A percentile compares a stretch with the other conserved stretches of the same genome.
phyloP scores from a whole-genome alignment of 768 basidiomycete species.

The Leucocoprinus leucothites region DNA sequence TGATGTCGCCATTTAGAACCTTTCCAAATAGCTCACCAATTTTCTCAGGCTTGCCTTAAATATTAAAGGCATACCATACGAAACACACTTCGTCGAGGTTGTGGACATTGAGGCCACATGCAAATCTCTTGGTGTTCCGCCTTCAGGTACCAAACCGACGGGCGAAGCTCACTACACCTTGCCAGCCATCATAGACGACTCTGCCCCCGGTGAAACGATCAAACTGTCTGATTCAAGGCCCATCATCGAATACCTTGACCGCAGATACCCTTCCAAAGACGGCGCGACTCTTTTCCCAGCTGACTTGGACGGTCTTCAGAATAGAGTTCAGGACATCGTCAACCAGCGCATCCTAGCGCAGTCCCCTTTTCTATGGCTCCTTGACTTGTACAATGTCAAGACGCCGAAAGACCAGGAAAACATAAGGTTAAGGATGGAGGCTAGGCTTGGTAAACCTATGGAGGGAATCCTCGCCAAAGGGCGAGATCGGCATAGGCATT shows the following conservation, averaged over 20 bases:
- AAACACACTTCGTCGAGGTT: conserved; percentile 24
- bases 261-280: conserved; percentile 20
- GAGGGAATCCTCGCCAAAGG: conserved; percentile 15
- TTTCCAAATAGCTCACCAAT: conserved; percentile 19
- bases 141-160: conserved; percentile 22
- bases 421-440: no score
- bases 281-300: conserved; percentile 19
- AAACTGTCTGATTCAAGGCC: conserved; percentile 30
- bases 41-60: no score
- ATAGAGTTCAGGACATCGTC: conserved; percentile 12
- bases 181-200: conserved; percentile 27
- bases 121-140: conserved; percentile 23
- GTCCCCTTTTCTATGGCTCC: conserved; percentile 16
- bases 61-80: conserved; percentile 22
- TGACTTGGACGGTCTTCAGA: conserved; percentile 20
- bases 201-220: conserved; percentile 17
- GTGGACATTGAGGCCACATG: conserved; percentile 23
- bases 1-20: conserved; percentile 5
- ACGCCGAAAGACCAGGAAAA: conserved; percentile 16
- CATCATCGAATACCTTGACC: conserved; percentile 36
- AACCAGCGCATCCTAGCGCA: conserved; percentile 14
- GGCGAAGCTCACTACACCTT: conserved; percentile 29
- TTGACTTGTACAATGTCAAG: conserved; percentile 21
- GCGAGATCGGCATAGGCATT: neutral
- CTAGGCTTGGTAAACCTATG: conserved; percentile 16